phyloP scores from a whole-genome alignment of 345 rosid species.

The Salix purpurea region DNA sequence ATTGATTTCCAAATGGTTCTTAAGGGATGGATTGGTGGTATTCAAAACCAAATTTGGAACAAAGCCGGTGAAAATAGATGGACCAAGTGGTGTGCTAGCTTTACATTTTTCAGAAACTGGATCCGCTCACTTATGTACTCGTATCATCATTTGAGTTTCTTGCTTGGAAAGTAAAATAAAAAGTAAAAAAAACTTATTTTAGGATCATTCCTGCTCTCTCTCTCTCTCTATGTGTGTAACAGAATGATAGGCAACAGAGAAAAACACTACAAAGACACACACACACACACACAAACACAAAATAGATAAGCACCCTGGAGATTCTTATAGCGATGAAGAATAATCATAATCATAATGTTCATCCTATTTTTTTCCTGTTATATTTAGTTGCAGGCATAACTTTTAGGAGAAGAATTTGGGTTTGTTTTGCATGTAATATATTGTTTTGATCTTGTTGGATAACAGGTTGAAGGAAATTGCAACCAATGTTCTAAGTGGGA shows the following conservation, averaged over 20 bases:
- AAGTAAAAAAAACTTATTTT: not conserved
- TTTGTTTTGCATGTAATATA: not conserved
- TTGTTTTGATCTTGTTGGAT: not conserved
- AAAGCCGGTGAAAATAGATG: too few relatives aligned
- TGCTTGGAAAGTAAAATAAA: not conserved
- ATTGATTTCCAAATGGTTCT: too few relatives aligned
- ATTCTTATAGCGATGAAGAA: not conserved
- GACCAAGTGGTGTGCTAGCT: too few relatives aligned
- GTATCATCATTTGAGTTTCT: too few relatives aligned
- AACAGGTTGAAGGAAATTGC: slow-evolving; percentile 33
- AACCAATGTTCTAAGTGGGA: not conserved
- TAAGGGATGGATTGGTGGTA: too few relatives aligned
- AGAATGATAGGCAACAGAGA: too few relatives aligned
- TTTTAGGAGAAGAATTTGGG: not conserved
- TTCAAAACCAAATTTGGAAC: not conserved
- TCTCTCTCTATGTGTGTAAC: too few relatives aligned
- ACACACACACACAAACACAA: too few relatives aligned
- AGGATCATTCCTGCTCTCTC: too few relatives aligned
- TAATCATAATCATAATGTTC: not conserved
- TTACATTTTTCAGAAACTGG: too few relatives aligned
- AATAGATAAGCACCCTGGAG: not conserved
- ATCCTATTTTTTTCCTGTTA: not conserved
- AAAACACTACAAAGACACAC: too few relatives aligned
- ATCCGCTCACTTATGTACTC: too few relatives aligned
- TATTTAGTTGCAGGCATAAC: not conserved